Conservation (phyloP, 805 yeast species). For the Sugiyamaella lignohabitans region DNA sequence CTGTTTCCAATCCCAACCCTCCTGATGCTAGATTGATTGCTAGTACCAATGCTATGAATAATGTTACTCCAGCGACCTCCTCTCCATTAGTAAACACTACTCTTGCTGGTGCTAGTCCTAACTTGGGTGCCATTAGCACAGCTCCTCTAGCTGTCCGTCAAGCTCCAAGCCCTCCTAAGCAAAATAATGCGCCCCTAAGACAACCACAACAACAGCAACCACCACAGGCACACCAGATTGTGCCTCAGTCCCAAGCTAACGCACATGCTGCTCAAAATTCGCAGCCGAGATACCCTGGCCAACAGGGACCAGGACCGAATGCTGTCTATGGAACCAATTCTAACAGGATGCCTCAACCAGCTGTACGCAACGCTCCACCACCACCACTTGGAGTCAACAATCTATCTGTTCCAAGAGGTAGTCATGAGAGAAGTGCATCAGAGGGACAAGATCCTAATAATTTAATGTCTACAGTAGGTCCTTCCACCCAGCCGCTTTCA, state of each 20-base stretch:
- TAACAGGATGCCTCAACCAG: not conserved
- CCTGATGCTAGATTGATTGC: slow-evolving; percentile 4
- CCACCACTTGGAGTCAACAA: not conserved
- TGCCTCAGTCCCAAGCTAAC: not conserved
- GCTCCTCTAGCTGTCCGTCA: not conserved
- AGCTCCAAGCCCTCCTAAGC: slow-evolving; percentile 4
- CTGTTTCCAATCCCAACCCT: slow-evolving; percentile 18
- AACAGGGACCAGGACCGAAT: not conserved
- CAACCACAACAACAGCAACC: slow-evolving; percentile 3
- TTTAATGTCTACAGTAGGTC: slow-evolving; percentile 17
- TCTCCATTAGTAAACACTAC: not conserved
- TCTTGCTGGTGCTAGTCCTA: not conserved
- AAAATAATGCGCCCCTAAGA: not conserved
- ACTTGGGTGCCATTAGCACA: not conserved
- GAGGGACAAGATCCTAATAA: slow-evolving; percentile 29
- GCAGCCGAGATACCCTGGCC: not conserved
- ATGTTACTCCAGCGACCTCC: not conserved
- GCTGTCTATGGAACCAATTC: not conserved
- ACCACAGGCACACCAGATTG: slow-evolving; percentile 1
- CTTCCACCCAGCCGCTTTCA: slow-evolving; percentile 23
- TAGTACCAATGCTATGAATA: not conserved
- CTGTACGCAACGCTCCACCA: not conserved
- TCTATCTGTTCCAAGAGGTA: not conserved
- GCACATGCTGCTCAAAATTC: too few relatives aligned
- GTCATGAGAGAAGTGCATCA: slow-evolving; percentile 29